phyloP scores from a whole-genome alignment of 164 flowering plant genomes.

The Dillenia suffruticosa region DNA sequence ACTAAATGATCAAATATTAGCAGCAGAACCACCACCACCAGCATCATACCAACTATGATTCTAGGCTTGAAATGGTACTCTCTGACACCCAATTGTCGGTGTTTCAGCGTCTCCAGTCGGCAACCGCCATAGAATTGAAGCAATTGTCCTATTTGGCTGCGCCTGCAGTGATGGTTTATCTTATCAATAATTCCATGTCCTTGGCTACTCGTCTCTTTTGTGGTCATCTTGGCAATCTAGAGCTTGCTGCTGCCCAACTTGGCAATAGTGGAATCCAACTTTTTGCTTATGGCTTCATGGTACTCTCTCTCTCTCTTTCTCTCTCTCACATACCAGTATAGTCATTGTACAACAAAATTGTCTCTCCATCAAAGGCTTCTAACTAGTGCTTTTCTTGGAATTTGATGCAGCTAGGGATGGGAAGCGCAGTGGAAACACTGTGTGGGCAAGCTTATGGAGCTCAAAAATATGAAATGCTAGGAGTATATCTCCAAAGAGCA shows the following conservation, averaged over 20 bases:
- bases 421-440: slow-evolving; percentile 42
- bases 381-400: background rate
- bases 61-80: slow-evolving; percentile 9
- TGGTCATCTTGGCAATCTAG: slow-evolving; percentile 19
- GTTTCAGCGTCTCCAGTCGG: slow-evolving; percentile 7
- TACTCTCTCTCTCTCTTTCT: background rate
- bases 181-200: slow-evolving; percentile 25
- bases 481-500: slow-evolving; percentile 31
- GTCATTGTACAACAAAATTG: no score
- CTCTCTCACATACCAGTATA: no score
- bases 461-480: slow-evolving; percentile 31
- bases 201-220: slow-evolving; percentile 20
- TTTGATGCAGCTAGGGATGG: slow-evolving; percentile 37
- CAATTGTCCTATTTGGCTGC: slow-evolving; percentile 20
- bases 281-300: slow-evolving; percentile 23
- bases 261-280: slow-evolving; percentile 24
- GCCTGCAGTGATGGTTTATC: slow-evolving; percentile 27
- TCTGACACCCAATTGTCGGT: slow-evolving; percentile 2
- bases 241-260: slow-evolving; percentile 25
- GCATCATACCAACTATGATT: background rate
- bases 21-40: background rate
- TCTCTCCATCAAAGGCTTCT: background rate
- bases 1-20: background rate
- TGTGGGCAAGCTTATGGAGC: slow-evolving; percentile 48
- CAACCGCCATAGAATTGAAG: slow-evolving; percentile 12